These are phyloP conservation scores for Calonectria multiphialidica DNA, from an alignment of 2,329 filamentous ascomycete species.

Conservation along the genomic window DNA sequence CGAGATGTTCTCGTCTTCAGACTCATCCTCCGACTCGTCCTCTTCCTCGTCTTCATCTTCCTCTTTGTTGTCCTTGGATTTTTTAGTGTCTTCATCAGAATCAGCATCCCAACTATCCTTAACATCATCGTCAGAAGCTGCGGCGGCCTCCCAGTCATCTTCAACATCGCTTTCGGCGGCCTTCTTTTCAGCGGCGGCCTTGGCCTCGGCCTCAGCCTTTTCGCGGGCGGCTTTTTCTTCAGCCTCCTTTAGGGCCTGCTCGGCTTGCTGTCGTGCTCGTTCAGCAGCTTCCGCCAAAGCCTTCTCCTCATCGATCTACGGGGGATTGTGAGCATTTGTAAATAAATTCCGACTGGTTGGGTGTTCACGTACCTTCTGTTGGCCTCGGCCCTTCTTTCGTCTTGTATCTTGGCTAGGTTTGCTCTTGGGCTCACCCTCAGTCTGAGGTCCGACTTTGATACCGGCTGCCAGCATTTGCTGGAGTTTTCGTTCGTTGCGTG, in stretches of 20 bases:
- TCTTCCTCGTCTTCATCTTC: slow-evolving; percentile 51
- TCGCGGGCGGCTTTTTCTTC: slow-evolving; percentile 70
- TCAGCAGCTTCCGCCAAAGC: slow-evolving; percentile 83
- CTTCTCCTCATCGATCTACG: slow-evolving; percentile 80
- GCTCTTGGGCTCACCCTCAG: slow-evolving; percentile 77
- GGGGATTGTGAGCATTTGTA: slow-evolving; percentile 22
- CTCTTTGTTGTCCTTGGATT: slow-evolving; percentile 51
- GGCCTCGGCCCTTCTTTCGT: slow-evolving; percentile 77
- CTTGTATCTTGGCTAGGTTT: slow-evolving; percentile 82
- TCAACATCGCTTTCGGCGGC: slow-evolving; percentile 72
- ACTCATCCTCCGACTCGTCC: slow-evolving; percentile 75
- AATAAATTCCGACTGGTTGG: neutral
- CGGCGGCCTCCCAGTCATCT: slow-evolving; percentile 91
- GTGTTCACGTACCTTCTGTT: slow-evolving; percentile 62
- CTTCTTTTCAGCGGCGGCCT: slow-evolving; percentile 66
- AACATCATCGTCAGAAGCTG: slow-evolving; percentile 81
- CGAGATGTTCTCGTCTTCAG: slow-evolving; percentile 80
- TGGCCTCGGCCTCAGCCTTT: slow-evolving; percentile 68
- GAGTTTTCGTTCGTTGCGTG: slow-evolving; percentile 81
- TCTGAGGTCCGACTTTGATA: slow-evolving; percentile 76
- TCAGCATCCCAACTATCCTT: slow-evolving; percentile 98
- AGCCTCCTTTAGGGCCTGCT: slow-evolving; percentile 72
- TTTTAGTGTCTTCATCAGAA: slow-evolving; percentile 72
- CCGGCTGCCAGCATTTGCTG: slow-evolving; percentile 88
- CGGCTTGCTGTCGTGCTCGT: slow-evolving; percentile 75